Percentiles rank a stretch among this genome's conserved stretches.
These are phyloP conservation scores for Aspergillus nanangensis DNA, from an alignment of 495 filamentous ascomycete genomes.

Conservation along the genomic window DNA sequence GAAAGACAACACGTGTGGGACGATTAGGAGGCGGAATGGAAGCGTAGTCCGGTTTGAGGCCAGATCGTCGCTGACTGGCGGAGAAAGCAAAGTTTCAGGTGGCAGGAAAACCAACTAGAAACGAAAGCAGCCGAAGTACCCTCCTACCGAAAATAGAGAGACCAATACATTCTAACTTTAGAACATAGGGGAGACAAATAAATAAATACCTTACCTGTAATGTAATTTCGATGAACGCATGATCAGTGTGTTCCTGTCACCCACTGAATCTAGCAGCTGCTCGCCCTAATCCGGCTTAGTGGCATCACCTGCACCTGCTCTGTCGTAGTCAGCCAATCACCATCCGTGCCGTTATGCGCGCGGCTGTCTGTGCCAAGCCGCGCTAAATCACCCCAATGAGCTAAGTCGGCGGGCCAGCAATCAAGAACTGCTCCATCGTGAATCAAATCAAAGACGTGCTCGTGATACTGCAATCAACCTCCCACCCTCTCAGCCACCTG, in stretches of 20 bases:
- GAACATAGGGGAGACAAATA: too few species aligned
- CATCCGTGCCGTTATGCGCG: neutral
- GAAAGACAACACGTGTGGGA: conserved; percentile 18
- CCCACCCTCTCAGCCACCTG: conserved; percentile 7
- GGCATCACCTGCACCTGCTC: too few species aligned
- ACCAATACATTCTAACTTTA: too few species aligned
- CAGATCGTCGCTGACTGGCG: conserved; percentile 25
- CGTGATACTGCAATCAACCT: neutral
- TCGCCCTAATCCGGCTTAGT: neutral
- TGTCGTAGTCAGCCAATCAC: neutral
- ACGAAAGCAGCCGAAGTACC: neutral
- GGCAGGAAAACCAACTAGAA: neutral
- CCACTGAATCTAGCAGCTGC: too few species aligned
- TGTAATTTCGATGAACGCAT: too few species aligned
- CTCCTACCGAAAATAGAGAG: too few species aligned
- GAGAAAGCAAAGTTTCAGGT: neutral
- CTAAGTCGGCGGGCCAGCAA: too few species aligned
- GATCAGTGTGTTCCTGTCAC: too few species aligned
- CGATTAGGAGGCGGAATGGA: conserved; percentile 26
- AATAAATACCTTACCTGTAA: too few species aligned
- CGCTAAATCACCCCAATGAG: too few species aligned
- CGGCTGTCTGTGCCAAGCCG: neutral
- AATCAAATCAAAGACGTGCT: too few species aligned
- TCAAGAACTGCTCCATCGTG: too few species aligned
- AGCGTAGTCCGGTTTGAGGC: conserved; percentile 30